Percentiles rank a stretch among this genome's conserved stretches.
Conservation (phyloP, 768 basidiomycete species). For the Xerocomus brunneocitrinus region DNA sequence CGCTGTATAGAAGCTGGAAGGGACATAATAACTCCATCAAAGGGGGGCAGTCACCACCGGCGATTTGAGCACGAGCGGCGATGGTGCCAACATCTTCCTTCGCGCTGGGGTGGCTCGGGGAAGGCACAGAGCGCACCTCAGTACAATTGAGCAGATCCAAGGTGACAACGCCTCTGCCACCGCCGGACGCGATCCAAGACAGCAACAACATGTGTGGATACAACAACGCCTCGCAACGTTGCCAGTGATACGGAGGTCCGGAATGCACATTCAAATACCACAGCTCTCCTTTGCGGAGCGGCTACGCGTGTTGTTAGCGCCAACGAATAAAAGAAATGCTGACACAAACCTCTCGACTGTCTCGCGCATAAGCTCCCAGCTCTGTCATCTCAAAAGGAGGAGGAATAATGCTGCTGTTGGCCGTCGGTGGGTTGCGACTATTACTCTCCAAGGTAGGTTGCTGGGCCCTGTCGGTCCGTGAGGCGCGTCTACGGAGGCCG, state of each 20-base stretch:
- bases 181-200: constrained; percentile 82
- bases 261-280: constrained; percentile 95
- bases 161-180: constrained; percentile 80
- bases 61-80: constrained; percentile 63
- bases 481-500: constrained; percentile 31
- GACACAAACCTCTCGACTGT: constrained; percentile 40
- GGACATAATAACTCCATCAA: constrained; percentile 78
- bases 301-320: constrained; percentile 43
- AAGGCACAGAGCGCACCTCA: constrained; percentile 78
- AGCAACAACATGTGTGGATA: constrained; percentile 83
- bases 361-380: constrained; percentile 38
- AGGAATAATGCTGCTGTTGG: constrained; percentile 35
- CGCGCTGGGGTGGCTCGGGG: constrained; percentile 75
- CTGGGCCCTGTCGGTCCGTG: constrained; percentile 21
- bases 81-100: constrained; percentile 83
- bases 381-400: constrained; percentile 47
- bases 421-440: constrained; percentile 13
- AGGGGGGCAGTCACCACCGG: constrained; percentile 37
- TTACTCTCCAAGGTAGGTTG: constrained; percentile 11
- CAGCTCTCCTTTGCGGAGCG: constrained; percentile 75
- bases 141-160: constrained; percentile 84
- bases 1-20: constrained; percentile 86
- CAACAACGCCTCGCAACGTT: constrained; percentile 74
- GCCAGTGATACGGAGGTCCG: constrained; percentile 70
- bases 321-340: neutral